Evolutionary conservation across 1,139 yeast genomes (phyloP).

Genomic region (Blastobotrys malaysiensis): DNA sequence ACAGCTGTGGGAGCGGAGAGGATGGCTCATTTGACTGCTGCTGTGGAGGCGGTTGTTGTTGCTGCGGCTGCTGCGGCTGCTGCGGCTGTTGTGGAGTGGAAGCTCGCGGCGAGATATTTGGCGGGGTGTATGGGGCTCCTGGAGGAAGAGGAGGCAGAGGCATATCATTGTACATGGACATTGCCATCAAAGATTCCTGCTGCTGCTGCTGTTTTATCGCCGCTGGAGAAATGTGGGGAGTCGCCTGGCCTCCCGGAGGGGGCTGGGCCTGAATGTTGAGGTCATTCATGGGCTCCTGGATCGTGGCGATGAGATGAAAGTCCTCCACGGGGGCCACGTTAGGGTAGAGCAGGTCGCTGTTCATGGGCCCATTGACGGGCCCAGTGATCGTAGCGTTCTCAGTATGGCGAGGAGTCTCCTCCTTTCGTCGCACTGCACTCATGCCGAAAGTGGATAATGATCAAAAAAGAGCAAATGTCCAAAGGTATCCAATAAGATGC

Average conservation of each 20-base stretch:
- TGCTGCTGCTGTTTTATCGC: constrained; percentile 1
- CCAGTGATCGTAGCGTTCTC: constrained; percentile 4
- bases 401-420: background rate
- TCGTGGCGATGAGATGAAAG: constrained; percentile 2
- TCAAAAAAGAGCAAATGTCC: too few species aligned
- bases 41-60: background rate
- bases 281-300: background rate
- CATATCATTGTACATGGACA: constrained; percentile 5
- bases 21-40: background rate
- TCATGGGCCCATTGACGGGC: constrained; percentile 10
- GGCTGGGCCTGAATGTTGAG: background rate
- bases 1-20: background rate
- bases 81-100: constrained; percentile 1
- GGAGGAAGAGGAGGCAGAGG: constrained; percentile 14
- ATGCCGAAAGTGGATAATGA: background rate
- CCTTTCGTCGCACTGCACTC: background rate
- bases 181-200: background rate
- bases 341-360: constrained; percentile 10
- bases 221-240: background rate
- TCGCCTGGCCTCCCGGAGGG: background rate
- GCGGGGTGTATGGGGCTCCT: constrained; percentile 1
- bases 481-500: too few species aligned
- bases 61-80: background rate
- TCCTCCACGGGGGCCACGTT: constrained; percentile 7
- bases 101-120: background rate